These are phyloP conservation scores for Tolypocladium guangdongense DNA, from an alignment of 2,329 filamentous ascomycete genomes.

Conservation along the genomic window DNA sequence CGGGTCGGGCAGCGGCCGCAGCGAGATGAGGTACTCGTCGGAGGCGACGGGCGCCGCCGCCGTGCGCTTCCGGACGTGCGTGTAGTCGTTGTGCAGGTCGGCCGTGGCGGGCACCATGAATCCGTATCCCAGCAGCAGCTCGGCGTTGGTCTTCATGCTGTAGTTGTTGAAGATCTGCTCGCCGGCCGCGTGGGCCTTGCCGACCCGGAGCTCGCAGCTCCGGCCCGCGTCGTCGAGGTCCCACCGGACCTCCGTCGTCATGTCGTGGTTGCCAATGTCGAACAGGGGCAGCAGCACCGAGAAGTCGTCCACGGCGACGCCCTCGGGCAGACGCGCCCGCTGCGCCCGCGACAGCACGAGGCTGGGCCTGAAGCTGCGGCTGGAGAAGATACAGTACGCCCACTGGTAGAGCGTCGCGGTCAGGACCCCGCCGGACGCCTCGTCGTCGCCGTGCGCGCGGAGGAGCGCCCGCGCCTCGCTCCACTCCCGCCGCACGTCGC, in stretches of 20 bases:
- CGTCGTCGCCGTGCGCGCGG: slow-evolving; percentile 9
- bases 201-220: slow-evolving; percentile 31
- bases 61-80: slow-evolving; percentile 40
- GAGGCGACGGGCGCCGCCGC: slow-evolving; percentile 9
- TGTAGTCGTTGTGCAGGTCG: slow-evolving; percentile 47
- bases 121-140: slow-evolving; percentile 54
- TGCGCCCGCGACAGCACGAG: slow-evolving; percentile 35
- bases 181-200: slow-evolving; percentile 34
- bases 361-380: slow-evolving; percentile 52
- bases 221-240: slow-evolving; percentile 28
- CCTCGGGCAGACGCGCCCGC: slow-evolving; percentile 15
- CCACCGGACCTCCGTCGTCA: slow-evolving; percentile 50
- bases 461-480: slow-evolving; percentile 29
- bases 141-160: slow-evolving; percentile 62
- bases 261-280: slow-evolving; percentile 62
- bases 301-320: slow-evolving; percentile 41
- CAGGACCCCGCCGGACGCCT: slow-evolving; percentile 22
- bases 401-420: slow-evolving; percentile 46
- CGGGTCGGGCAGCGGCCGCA: slow-evolving; percentile 34
- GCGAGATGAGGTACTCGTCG: slow-evolving; percentile 41
- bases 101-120: slow-evolving; percentile 41
- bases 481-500: slow-evolving; percentile 34
- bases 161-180: slow-evolving; percentile 61
- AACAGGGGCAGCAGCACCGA: slow-evolving; percentile 60
- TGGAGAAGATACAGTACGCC: slow-evolving; percentile 55